A percentile compares a stretch with the other conserved stretches of the same genome.
Conservation (phyloP, 257 asterid genomes). For the Lavandula angustifolia region DNA sequence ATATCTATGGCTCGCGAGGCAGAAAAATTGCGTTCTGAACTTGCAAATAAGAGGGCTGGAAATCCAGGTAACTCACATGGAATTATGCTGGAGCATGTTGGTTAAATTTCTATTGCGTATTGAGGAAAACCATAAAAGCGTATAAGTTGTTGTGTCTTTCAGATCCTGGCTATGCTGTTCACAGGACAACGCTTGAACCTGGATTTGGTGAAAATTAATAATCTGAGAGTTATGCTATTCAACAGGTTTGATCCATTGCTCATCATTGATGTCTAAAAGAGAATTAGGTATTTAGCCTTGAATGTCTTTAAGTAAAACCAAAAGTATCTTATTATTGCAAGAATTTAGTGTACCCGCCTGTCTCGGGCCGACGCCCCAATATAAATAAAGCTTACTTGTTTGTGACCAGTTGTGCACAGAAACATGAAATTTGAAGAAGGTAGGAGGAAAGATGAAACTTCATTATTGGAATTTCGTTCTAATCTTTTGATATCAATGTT, state of each 20-base stretch:
- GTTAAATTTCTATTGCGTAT: not conserved
- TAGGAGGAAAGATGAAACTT: too few species aligned
- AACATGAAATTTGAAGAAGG: not conserved
- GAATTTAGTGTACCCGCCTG: too few species aligned
- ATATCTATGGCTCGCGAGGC: slow-evolving; percentile 59
- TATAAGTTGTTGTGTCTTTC: slow-evolving; percentile 22
- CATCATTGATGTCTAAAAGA: slow-evolving; percentile 10
- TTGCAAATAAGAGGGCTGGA: slow-evolving; percentile 57
- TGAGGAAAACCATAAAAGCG: slow-evolving; percentile 5
- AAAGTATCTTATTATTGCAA: too few species aligned
- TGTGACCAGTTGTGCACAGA: too few species aligned
- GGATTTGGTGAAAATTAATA: slow-evolving; percentile 45
- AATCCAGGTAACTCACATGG: slow-evolving; percentile 44
- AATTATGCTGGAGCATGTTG: slow-evolving; percentile 15
- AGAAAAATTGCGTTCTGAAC: slow-evolving; percentile 61
- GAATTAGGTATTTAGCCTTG: slow-evolving; percentile 7
- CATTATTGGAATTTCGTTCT: too few species aligned
- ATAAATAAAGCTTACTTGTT: too few species aligned
- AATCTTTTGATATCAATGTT: too few species aligned
- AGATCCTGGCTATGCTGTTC: slow-evolving; percentile 50
- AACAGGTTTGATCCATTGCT: slow-evolving; percentile 47
- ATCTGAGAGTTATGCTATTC: slow-evolving; percentile 41
- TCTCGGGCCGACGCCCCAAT: too few species aligned
- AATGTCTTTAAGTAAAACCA: too few species aligned
- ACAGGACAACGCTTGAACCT: slow-evolving; percentile 40